Evolutionary conservation across 345 rosid species (phyloP), one percentile per base, ranked within the genome.

Genomic region (Crucihimalaya himalaica): DNA sequence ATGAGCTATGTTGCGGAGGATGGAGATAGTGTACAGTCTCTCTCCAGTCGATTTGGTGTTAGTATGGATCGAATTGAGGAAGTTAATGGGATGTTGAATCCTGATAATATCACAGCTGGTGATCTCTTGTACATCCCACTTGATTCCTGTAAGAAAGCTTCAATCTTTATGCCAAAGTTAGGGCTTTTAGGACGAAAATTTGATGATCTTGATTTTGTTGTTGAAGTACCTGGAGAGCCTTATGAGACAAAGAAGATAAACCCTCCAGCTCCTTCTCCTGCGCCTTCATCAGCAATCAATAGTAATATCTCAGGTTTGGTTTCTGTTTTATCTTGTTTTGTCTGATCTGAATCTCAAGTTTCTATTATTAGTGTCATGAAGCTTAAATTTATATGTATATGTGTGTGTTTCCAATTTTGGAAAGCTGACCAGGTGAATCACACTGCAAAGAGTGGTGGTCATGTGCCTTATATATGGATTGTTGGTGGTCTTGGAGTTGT

Each of bases 11-110:
- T 94, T 69, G 56, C 90, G 52, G 80, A 48, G 73, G 92, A 83
- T 52, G 95, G 89, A 52, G 98, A 94, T 58, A 84, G 90, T 56
- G 84, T 94, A 74, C 91, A 87, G 60, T 89, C 97, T 6, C 76
- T 94, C 72, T 84, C 98, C 6, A 94, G 98, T 58, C 65, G 92
- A 76, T 94, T 94, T 68, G 97, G 98, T 47, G 89, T 91, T 61
- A 91, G 98, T 76, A 91, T 94, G 98, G 95, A 81, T 51, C 87
- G 86, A 60, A 91, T 94, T 52, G 97, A 91, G 64, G 40, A 78
- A 48, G 83, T 81, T 51, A 94, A 94, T 73, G 96, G 91, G 63
- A 87, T 94, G 63, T 70, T 47, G 35, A 81, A 83, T 87, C 96
- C 96, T 70, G 94, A 87, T 78, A 87, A 88, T 83, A 77, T 88